Base-by-base conservation (phyloP, 495 filamentous ascomycete genomes). In the Diplogelasinospora grovesii region DNA sequence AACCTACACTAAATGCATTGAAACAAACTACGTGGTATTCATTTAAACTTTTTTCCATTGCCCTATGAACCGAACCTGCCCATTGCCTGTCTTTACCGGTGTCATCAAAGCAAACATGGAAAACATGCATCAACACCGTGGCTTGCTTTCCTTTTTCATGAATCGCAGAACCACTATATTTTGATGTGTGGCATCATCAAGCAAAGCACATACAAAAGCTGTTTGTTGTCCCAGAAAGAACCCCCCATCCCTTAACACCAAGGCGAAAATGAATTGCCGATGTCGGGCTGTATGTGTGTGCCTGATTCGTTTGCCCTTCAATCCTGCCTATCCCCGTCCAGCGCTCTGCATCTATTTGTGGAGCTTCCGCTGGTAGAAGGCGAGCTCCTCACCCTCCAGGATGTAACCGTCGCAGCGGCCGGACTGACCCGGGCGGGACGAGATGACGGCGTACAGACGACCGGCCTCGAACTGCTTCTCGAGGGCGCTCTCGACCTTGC, bases 401-500 rank as follows among this genome's bases (percentile, higher is more conserved):
- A 99, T 83, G 77, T 99, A 99, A 45, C 92, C 92, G 68, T 99
- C 92, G 49, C 75, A 74, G 67, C 92, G 89, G 54, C 92, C 92
- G 65, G 84, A 87, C 85, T 99, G 92, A 55, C 92, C 92, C 39
- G 92, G 92, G 60, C 92, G 78, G 57, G 83, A 89, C 41, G 90
- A 75, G 52, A 99, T 72, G 52, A 95, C 83, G 51, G 92, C 92
- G 70, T 81, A 94, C 46, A 99, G 70, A 74, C 93, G 90, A 73
- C 90, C 87, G 47, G 90, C 89, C 78, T 95, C 92, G 74, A 99
- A 97, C 71, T 99, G 92, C 70, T 84, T 85, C 82, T 97, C 93
- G 49, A 99, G 66, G 49, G 85, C 77, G 48, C 65, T 49, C 70
- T 99, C 92, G 52, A 96, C 88, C 83, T 99, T 99, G 73, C 90